Base-by-base conservation (phyloP, 768 basidiomycete species). In the Leccinellum rugosiceps region DNA sequence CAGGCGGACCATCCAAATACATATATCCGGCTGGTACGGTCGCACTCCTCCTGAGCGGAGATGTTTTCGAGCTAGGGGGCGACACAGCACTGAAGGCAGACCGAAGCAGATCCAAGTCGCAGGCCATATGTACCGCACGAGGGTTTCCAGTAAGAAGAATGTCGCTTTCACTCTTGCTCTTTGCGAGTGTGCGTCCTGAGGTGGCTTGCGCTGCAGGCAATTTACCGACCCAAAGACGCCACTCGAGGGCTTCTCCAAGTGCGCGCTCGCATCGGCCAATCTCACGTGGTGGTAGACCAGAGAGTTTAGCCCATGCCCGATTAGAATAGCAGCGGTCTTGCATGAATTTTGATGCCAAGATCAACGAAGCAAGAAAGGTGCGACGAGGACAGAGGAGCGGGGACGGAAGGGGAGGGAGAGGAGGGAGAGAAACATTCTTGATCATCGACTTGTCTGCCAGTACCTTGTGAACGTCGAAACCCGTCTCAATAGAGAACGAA, bases 271-370 rank as follows among this genome's bases (percentile, higher is more conserved):
- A 94, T 17, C 85, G 83, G 38, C 91, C 86, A 52, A 98, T 90
- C 76, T 98, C 94, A 43, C 85, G 76, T 5, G 92, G 85, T 0
- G 87, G 84, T 3, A 98, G 80, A 17, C 94, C 93, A n/a, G 90
- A 90, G 6, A 98, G 81, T 66, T 94, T 94, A 1, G 91, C 90
- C 95, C 95, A 97, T 17, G 94, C 94, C 26, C 86, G 84, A 70
- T 97, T 96, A 14, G 92, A 94, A 65, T 95, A 97, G 44, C 90
- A 92, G 51, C 91, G 87, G 66, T 98, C 94, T 75, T 95, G 93
- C 59, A 90, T 85, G 68, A 95, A 95, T 65, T 98, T 98, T 15
- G 90, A 88, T 0, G 94, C 95, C 52, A 93, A 79, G 55, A 98
- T 92, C 43, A 98, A 77, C 0, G 91, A 85, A 0, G 92, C 92